Percentiles rank a stretch among this genome's conserved stretches.
Conservation (phyloP, 495 filamentous ascomycete species). For the Stereocaulon alpinum region DNA sequence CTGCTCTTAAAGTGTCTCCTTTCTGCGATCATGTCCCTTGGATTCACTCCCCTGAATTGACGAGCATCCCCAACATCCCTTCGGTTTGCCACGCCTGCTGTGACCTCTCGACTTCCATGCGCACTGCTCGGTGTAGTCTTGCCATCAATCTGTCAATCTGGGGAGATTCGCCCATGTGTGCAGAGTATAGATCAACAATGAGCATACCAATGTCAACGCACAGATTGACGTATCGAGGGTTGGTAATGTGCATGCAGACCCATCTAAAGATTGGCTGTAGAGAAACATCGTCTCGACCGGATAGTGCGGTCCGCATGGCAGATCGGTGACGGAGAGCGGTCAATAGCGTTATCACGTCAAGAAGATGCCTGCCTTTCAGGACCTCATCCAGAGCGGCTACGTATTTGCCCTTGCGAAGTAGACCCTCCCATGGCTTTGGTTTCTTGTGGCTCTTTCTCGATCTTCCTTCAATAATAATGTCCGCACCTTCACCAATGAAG, state of each 20-base stretch:
- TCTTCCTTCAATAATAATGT: conserved; percentile 78
- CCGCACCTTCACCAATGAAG: conserved; percentile 72
- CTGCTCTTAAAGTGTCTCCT: too few relatives aligned
- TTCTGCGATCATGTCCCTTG: not conserved
- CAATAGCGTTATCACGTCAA: conserved; percentile 62
- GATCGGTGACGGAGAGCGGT: conserved; percentile 79
- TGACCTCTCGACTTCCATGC: conserved; percentile 65
- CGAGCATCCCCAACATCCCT: conserved; percentile 76
- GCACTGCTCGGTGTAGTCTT: conserved; percentile 55
- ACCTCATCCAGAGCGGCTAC: conserved; percentile 67
- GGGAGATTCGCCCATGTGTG: conserved; percentile 61
- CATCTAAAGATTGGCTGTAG: conserved; percentile 77
- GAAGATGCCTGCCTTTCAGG: conserved; percentile 41
- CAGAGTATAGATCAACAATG: conserved; percentile 76
- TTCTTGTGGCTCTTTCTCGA: conserved; percentile 41
- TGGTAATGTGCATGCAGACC: conserved; percentile 64
- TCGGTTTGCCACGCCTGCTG: conserved; percentile 66
- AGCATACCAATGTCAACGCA: conserved; percentile 71
- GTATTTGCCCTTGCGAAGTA: conserved; percentile 71
- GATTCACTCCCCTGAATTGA: conserved; percentile 10
- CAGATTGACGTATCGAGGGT: conserved; percentile 66
- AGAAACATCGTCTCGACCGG: conserved; percentile 69
- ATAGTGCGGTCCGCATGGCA: conserved; percentile 70
- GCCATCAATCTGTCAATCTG: conserved; percentile 60
- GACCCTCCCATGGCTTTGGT: conserved; percentile 65